These are phyloP conservation scores for Colletotrichum acutatum DNA, from an alignment of 2,329 filamentous ascomycete species.

Conservation along the genomic window DNA sequence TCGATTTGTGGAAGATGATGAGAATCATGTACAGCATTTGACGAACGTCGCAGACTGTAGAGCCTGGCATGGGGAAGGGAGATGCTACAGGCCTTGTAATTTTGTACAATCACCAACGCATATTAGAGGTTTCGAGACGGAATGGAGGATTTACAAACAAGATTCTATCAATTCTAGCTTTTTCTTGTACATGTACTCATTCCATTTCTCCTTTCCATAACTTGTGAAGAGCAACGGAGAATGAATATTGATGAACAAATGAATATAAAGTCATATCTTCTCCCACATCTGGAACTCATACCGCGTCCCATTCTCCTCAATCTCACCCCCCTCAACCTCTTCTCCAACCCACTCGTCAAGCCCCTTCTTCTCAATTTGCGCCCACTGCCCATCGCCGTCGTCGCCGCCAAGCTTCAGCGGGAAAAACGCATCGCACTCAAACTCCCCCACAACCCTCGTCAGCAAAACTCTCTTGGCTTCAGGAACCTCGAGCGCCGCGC, in stretches of 20 bases:
- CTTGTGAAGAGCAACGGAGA: neutral
- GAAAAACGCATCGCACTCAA: constrained; percentile 82
- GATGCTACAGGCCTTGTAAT: constrained; percentile 38
- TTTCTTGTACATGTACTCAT: neutral
- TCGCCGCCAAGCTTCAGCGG: constrained; percentile 64
- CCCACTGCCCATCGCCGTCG: constrained; percentile 30
- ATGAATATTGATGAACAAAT: neutral
- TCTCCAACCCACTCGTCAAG: constrained; percentile 75
- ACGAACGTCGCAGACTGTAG: constrained; percentile 1
- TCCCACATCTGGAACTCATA: constrained; percentile 84
- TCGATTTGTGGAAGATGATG: neutral
- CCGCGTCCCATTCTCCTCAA: constrained; percentile 71
- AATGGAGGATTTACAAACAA: neutral
- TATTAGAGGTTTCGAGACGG: neutral
- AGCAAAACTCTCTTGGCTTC: constrained; percentile 74
- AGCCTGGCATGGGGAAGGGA: neutral
- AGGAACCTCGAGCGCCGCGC: constrained; percentile 69
- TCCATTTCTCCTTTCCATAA: neutral
- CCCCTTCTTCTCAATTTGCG: constrained; percentile 52
- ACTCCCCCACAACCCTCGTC: constrained; percentile 74
- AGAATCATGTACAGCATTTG: neutral
- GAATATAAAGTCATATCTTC: constrained; percentile 47
- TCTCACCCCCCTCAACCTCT: constrained; percentile 63
- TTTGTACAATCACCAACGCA: constrained; percentile 37
- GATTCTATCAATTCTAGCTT: neutral